Evolutionary conservation across 2,329 filamentous ascomycete genomes (phyloP), one percentile per base, ranked within the genome.

Genomic region (Immersiporthe knoxdaviesiana): DNA sequence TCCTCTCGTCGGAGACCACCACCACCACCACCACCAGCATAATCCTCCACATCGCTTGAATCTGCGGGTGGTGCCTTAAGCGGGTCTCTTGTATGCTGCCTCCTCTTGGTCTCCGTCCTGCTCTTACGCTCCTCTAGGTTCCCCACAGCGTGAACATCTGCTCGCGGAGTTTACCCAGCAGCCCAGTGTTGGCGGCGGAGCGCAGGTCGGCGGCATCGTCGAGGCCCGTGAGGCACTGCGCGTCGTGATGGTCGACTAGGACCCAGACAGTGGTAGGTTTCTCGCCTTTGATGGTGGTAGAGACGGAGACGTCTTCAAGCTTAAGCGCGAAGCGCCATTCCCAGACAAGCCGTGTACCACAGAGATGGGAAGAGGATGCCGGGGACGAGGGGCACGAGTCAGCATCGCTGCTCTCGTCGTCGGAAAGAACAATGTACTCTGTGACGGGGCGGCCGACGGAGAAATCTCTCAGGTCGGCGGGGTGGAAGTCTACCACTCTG

Each of bases 321-420:
- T 91, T 84, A 32, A 98, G 84, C 30, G 87, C 88, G 78, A 97
- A 97, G 18, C 87, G 86, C 94, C 94, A 97, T 78, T 96, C 89
- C 92, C 93, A 97, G 10, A 78, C 75, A 16, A 73, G 76, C 7
- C 72, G 50, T 7, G n/a, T 72, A 74, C 1, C 70, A 2, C 76
- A 76, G 67, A 18, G 41, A 16, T 4, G 41, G 14, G 41, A 44
- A 18, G 4, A 68, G 75, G 60, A 27, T 21, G 70, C 72, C 65
- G 73, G 58, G 59, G 75, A 67, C 16, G 68, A 70, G 14, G 75
- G 71, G 61, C 73, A 75, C 32, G 77, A 74, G 65, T 76, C 74
- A 11, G 73, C 70, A 39, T 77, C 77, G 60, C 72, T 79, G 7
- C 79, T 77, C 35, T 82, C 78, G 64, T 73, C 74, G 68, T 84